phyloP scores from a whole-genome alignment of 352 stramenopile species.

The Peronospora destructor region DNA sequence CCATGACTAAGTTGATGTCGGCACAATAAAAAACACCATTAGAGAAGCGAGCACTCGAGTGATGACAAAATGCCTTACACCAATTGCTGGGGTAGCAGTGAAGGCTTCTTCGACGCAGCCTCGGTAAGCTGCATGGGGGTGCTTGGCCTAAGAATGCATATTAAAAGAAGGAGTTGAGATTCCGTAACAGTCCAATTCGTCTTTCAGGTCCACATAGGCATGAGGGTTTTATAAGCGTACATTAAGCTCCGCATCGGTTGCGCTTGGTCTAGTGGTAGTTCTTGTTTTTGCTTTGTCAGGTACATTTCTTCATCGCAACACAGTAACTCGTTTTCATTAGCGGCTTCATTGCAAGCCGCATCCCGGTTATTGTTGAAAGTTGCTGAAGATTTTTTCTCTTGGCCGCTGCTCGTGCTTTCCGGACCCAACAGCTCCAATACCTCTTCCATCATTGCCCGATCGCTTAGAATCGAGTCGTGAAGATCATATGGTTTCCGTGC shows the following conservation, averaged over 20 bases:
- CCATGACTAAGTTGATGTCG: background rate
- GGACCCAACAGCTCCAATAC: slow-evolving; percentile 18
- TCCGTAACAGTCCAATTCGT: background rate
- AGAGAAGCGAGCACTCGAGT: background rate
- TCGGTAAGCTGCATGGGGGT: background rate
- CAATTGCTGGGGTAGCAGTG: background rate
- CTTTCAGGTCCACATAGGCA: background rate
- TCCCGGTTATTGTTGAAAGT: slow-evolving; percentile 1
- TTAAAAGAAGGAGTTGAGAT: background rate
- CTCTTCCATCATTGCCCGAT: slow-evolving; percentile 24
- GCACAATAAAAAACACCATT: background rate
- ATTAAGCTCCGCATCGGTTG: slow-evolving; percentile 10
- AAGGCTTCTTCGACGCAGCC: background rate
- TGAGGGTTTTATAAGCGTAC: slow-evolving; percentile 4
- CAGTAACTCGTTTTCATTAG: background rate
- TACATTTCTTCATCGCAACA: slow-evolving; percentile 1
- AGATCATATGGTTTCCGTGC: slow-evolving; percentile 10
- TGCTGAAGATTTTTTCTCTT: slow-evolving; percentile 1
- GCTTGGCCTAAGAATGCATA: background rate
- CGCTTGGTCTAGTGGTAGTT: slow-evolving; percentile 2
- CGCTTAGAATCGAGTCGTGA: slow-evolving; percentile 3
- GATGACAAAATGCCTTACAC: background rate
- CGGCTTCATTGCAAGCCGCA: background rate
- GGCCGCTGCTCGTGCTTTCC: background rate
- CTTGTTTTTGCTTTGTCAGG: slow-evolving; percentile 2